phyloP scores from a whole-genome alignment of 1,139 yeast genomes.

The Geotrichum citri-aurantii region DNA sequence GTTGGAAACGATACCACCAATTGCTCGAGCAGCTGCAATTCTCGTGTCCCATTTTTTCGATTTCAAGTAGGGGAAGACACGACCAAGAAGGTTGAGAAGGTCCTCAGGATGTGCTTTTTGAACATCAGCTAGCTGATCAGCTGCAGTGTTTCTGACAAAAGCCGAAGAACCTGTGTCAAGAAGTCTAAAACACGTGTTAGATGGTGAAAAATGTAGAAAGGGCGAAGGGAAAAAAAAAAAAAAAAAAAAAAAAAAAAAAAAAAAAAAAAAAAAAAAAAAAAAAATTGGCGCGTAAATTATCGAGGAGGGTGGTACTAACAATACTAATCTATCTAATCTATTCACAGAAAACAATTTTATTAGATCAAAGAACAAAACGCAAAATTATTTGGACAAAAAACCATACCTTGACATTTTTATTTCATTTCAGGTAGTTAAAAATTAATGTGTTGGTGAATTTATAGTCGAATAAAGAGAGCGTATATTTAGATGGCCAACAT shows the following conservation, averaged over 20 bases:
- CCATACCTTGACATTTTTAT: conserved; percentile 16
- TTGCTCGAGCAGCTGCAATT: conserved; percentile 88
- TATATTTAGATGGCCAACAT: not conserved
- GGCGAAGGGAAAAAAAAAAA: not conserved
- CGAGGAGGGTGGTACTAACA: conserved; percentile 25
- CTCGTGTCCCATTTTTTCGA: conserved; percentile 94
- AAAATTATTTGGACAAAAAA: not conserved
- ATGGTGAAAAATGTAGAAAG: not conserved
- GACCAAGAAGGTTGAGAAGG: conserved; percentile 68
- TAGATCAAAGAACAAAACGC: not conserved
- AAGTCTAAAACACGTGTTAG: conserved; percentile 31
- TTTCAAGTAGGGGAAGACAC: conserved; percentile 84
- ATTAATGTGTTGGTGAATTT: not conserved
- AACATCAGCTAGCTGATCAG: conserved; percentile 91
- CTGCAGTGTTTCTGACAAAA: conserved; percentile 91
- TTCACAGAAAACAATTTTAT: conserved; percentile 1
- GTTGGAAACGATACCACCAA: conserved; percentile 86
- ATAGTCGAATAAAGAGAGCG: not conserved
- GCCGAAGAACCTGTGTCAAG: conserved; percentile 95
- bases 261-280: too few species aligned
- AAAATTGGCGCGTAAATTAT: not conserved
- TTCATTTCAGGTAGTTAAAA: conserved; percentile 9
- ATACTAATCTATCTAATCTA: conserved; percentile 39
- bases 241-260: not conserved
- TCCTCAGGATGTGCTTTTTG: conserved; percentile 96